Percentiles rank a stretch among this genome's conserved stretches.
Evolutionary conservation across 1,139 yeast species (phyloP).

Genomic region (Suhomyces bolitotheri): DNA sequence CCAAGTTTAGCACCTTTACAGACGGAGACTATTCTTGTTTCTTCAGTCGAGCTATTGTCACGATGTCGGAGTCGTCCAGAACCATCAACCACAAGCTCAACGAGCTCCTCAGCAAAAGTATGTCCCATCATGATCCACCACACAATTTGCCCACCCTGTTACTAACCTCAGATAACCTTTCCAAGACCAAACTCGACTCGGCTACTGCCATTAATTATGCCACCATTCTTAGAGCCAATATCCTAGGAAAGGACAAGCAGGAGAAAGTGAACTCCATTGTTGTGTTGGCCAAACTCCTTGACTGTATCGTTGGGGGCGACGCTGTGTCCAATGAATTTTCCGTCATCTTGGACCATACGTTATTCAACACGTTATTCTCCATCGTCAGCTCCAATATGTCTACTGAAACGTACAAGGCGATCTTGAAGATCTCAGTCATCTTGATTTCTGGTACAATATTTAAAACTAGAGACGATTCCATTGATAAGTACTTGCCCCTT

Average conservation of each 20-base stretch:
- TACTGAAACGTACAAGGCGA: constrained; percentile 51
- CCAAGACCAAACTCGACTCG: constrained; percentile 36
- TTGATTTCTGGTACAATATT: constrained; percentile 49
- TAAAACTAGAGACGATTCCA: constrained; percentile 32
- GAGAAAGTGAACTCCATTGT: constrained; percentile 56
- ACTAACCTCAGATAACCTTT: constrained; percentile 25
- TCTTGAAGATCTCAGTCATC: constrained; percentile 46
- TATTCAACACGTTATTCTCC: constrained; percentile 46
- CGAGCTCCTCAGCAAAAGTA: constrained; percentile 44
- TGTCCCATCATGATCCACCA: too few relatives aligned
- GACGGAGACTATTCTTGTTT: constrained; percentile 1
- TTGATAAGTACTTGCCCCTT: constrained; percentile 40
- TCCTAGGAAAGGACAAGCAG: constrained; percentile 50
- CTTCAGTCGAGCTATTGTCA: background rate
- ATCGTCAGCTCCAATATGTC: constrained; percentile 49
- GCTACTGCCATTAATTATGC: constrained; percentile 40
- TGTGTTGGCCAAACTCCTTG: constrained; percentile 53
- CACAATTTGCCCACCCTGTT: background rate
- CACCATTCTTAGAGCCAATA: constrained; percentile 36
- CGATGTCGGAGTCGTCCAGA: constrained; percentile 41
- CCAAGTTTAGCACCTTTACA: background rate
- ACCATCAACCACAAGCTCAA: constrained; percentile 48
- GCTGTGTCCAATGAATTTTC: constrained; percentile 43
- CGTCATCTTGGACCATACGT: constrained; percentile 39
- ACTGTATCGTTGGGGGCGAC: constrained; percentile 42